Evolutionary conservation across 23 red algal genomes (phyloP).

Genomic region (Agarophyton chilense): DNA sequence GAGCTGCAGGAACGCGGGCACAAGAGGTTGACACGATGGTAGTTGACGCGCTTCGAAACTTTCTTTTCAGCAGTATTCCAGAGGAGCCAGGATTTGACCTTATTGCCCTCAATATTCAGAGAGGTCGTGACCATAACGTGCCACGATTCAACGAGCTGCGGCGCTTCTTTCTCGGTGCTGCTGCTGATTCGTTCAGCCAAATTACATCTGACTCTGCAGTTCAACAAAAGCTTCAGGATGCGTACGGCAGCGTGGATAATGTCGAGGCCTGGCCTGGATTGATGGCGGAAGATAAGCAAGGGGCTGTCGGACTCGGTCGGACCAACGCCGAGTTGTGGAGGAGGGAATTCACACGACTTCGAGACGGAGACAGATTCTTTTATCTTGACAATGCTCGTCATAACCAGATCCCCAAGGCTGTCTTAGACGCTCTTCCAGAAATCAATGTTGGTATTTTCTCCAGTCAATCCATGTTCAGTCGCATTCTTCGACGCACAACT

Average conservation of each 20-base stretch:
- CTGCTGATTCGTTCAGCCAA: background rate
- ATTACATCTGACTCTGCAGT: background rate
- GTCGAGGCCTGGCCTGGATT: slow-evolving; percentile 28
- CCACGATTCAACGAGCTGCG: slow-evolving; percentile 23
- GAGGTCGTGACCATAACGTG: slow-evolving; percentile 40
- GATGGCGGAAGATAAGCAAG: slow-evolving; percentile 42
- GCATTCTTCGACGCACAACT: background rate
- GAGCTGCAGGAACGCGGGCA: slow-evolving; percentile 6
- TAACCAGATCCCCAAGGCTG: background rate
- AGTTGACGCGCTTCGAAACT: slow-evolving; percentile 29
- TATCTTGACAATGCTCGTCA: slow-evolving; percentile 25
- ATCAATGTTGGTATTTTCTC: background rate
- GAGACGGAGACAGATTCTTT: slow-evolving; percentile 69
- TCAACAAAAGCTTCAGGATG: background rate
- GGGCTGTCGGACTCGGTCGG: slow-evolving; percentile 2
- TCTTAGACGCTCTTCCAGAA: background rate
- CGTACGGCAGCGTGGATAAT: slow-evolving; percentile 7
- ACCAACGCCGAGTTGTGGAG: slow-evolving; percentile 16
- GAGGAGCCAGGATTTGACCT: slow-evolving; percentile 30
- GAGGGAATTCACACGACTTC: slow-evolving; percentile 25
- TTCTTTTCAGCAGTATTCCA: slow-evolving; percentile 30
- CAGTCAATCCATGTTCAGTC: background rate
- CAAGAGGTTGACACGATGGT: slow-evolving; percentile 40
- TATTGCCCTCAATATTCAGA: slow-evolving; percentile 49
- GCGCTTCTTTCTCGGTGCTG: background rate